Evolutionary conservation across 805 yeast genomes (phyloP), one percentile per base, ranked within the genome.

Genomic region (Myxozyma melibiosi): DNA sequence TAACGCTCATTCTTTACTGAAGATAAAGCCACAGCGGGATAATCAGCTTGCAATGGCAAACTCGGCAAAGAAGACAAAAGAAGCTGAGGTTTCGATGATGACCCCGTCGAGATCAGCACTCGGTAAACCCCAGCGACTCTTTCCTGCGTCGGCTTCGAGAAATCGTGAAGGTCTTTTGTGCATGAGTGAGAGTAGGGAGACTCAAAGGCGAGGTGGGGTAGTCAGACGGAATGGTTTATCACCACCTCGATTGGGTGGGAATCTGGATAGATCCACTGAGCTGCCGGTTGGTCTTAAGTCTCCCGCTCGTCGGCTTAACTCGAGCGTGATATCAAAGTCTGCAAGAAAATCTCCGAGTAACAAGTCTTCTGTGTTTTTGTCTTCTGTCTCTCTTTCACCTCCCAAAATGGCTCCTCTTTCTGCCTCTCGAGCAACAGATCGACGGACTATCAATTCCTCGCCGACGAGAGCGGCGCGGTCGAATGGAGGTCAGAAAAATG

Each of bases 21-120:
- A 42, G 27, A 55, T 59, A 2, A 56, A 57, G 30, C 61, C 63
- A 6, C 62, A 39, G 30, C 38, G 63, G 18, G 52, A 56, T 40
- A 55, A 49, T 16, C 38, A 37, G 6, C 28, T 59, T 8, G 61
- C 61, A 6, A 37, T 52, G 2, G 44, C 44, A 25, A 57, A 53
- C n/a, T 57, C 55, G 3, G 53, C 42, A 20, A 28, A 41, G 30
- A 59, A 52, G 30, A 11, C 20, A 9, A 28, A 20, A 13, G 48
- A 51, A 14, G 53, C 39, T 9, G 45, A 40, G 4, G 11, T 39
- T 55, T 16, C 20, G 14, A 16, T 30, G 28, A 40, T 41, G 53
- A 38, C 57, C 3, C 62, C 63, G 14, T 28, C 57, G 7, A 43
- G 49, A 33, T 47, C 56, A 11, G 45, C 39, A 24, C 39, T 59